phyloP scores from a whole-genome alignment of 371 early-diverging fungal species.

The Mortierella sp. region DNA sequence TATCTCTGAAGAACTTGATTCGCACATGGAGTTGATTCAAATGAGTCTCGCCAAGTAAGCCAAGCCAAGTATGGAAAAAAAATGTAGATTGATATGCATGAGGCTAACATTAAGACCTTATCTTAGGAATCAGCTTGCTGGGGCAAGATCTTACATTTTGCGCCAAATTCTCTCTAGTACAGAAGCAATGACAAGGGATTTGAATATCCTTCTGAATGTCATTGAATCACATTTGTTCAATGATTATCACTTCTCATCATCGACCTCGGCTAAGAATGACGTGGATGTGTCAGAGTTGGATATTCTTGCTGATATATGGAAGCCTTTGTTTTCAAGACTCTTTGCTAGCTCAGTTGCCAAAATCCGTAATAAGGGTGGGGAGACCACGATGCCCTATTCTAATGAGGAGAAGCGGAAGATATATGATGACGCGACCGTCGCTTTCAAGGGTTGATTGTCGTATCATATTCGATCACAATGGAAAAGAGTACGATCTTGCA shows the following conservation, averaged over 20 bases:
- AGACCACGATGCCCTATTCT: too few species aligned
- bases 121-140: neutral
- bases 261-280: too few species aligned
- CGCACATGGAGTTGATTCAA: neutral
- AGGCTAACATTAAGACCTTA: neutral
- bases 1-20: neutral
- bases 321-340: too few species aligned
- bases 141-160: neutral
- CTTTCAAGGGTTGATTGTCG: constrained; percentile 9
- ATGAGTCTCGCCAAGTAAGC: neutral
- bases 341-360: too few species aligned
- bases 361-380: too few species aligned
- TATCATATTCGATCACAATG: neutral
- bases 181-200: neutral
- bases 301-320: too few species aligned
- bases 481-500: constrained; percentile 7
- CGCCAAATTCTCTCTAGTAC: neutral
- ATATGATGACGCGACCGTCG: constrained; percentile 5
- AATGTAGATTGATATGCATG: neutral
- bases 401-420: too few species aligned
- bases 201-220: too few species aligned
- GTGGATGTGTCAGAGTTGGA: too few species aligned
- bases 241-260: too few species aligned
- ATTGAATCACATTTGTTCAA: too few species aligned
- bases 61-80: too few species aligned